Base-by-base conservation (phyloP, 768 basidiomycete species). In the Pleurotus tuber-regium region DNA sequence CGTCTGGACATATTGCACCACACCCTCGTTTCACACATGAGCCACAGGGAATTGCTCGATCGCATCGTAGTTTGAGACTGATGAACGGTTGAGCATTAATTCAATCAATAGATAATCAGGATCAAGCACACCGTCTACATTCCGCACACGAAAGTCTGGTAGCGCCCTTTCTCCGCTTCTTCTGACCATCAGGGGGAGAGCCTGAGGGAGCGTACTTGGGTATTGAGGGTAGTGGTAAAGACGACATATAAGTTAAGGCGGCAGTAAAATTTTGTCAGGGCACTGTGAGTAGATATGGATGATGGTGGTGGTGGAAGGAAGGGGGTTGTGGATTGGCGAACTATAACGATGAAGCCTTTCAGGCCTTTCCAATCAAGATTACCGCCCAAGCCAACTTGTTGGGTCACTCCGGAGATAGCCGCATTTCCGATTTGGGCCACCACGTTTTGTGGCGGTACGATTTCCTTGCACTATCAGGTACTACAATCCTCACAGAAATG, bases 21-120 rank as follows among this genome's bases (percentile, higher is more conserved):
- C 86, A 88, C 10, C 86, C 87, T 55, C 86, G 78, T 67, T 91
- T 92, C 18, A 89, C 79, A 59, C 89, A 91, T 1, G 87, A 89
- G 56, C 85, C 79, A 60, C 89, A 91, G 8, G 89, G 89, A 58
- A 89, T 74, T 24, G 75, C 76, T 59, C 89, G 78, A 72, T 91
- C 88, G 66, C 89, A 92, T 16, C 83, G 76, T 54, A 87, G 67
- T 65, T 87, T 87, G 31, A 87, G 66, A 57, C 86, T 86, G 52
- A 26, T 53, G 30, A 25, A 47, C 39, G 42, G 29, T 30, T 28
- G 4, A 30, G 9, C 14, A 11, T 48, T 19, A 36, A n/a, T 11
- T 16, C 21, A 39, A 18, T 41, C 50, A 50, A 51, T 26, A 16
- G 19, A 35, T 1, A 53, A 36, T 50, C 14, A 50, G 41, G 54